Evolutionary conservation across 345 rosid genomes (phyloP).

Genomic region (Capsella bursapastoris): DNA sequence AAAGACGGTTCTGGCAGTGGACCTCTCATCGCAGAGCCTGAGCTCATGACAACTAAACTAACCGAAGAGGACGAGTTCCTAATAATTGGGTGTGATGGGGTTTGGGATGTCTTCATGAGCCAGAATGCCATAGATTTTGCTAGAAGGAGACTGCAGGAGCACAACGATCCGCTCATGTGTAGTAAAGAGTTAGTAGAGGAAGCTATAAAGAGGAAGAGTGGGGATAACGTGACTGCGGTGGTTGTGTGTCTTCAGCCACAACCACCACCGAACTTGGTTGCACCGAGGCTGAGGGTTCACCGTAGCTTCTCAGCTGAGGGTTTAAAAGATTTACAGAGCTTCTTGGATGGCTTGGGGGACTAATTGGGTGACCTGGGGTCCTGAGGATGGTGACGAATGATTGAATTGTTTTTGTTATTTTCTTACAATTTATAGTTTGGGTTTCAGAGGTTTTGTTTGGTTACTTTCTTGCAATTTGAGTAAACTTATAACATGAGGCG

Average conservation of each 20-base stretch:
- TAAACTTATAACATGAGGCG: constrained; percentile 32
- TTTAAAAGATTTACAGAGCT: constrained; percentile 74
- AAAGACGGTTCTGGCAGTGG: constrained; percentile 56
- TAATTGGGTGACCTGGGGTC: constrained; percentile 32
- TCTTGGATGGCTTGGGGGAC: constrained; percentile 59
- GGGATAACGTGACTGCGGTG: constrained; percentile 74
- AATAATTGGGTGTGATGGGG: constrained; percentile 81
- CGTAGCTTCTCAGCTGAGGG: constrained; percentile 81
- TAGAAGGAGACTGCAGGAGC: constrained; percentile 79
- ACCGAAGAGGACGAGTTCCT: constrained; percentile 83
- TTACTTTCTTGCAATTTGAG: constrained; percentile 41
- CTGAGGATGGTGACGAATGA: constrained; percentile 40
- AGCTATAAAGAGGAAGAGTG: constrained; percentile 88
- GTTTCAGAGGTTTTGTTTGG: constrained; percentile 31
- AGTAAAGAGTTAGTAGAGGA: constrained; percentile 78
- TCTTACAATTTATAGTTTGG: constrained; percentile 34
- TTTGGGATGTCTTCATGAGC: constrained; percentile 93
- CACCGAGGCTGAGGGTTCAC: constrained; percentile 66
- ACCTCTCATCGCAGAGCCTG: constrained; percentile 88
- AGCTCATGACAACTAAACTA: constrained; percentile 60
- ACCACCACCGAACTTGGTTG: constrained; percentile 71
- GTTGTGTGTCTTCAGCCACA: constrained; percentile 77
- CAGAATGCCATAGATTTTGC: constrained; percentile 93
- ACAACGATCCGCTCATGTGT: constrained; percentile 76
- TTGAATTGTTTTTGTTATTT: constrained; percentile 28